These are phyloP conservation scores for Xerocomus nothofagi DNA, from an alignment of 1,284 basidiomycete species.

Conservation along the genomic window DNA sequence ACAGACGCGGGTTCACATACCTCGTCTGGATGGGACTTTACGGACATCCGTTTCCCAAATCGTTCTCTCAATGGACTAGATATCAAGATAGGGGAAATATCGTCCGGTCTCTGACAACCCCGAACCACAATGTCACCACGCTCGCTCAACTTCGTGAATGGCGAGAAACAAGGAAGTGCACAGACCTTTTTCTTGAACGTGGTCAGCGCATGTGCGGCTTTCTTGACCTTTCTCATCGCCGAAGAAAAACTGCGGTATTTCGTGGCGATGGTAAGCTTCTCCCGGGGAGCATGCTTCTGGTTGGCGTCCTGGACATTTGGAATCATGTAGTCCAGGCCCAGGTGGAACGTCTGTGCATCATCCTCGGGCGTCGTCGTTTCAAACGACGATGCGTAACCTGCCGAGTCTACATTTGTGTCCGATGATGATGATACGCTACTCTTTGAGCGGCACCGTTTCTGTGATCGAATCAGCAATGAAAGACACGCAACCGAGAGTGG, in stretches of 20 bases:
- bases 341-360: conserved; percentile 25
- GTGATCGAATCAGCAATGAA: conserved; percentile 5
- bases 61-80: conserved; percentile 32
- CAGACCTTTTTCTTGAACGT: conserved; percentile 30
- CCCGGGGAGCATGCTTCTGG: not conserved
- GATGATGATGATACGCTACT: conserved; percentile 23
- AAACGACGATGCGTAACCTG: conserved; percentile 30
- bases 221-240: conserved; percentile 28
- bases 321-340: conserved; percentile 19
- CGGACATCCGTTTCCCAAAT: conserved; percentile 33
- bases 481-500: not conserved
- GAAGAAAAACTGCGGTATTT: conserved; percentile 18
- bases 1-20: conserved; percentile 17
- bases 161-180: not conserved
- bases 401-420: conserved; percentile 27
- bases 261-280: conserved; percentile 11
- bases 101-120: conserved; percentile 21
- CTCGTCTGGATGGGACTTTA: conserved; percentile 28
- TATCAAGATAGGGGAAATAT: conserved; percentile 26
- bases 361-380: conserved; percentile 36
- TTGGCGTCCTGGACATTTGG: conserved; percentile 8
- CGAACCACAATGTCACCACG: not conserved
- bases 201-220: conserved; percentile 15
- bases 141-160: not conserved
- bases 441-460: conserved; percentile 16